A percentile compares a stretch with the other conserved stretches of the same genome.
Evolutionary conservation across 441 rosid genomes (phyloP).

Genomic region (Pelargonium australe): DNA sequence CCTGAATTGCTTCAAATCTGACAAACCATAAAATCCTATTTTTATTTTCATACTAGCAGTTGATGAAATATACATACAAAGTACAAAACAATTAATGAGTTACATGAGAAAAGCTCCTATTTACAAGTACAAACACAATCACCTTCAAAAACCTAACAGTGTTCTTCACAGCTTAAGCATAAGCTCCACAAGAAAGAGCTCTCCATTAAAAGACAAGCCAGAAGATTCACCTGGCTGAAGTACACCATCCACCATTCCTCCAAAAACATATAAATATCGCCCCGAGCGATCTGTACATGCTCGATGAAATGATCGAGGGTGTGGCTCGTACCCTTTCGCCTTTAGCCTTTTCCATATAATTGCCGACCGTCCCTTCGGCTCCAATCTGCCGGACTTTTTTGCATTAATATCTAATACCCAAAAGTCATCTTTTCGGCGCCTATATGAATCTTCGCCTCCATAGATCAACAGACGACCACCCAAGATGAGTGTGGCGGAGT

Average conservation of each 20-base stretch:
- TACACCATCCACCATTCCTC: slow-evolving; percentile 81
- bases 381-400: slow-evolving; percentile 28
- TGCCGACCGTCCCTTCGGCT: slow-evolving; percentile 27
- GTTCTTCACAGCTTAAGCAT: slow-evolving; percentile 34
- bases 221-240: slow-evolving; percentile 45
- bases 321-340: slow-evolving; percentile 46
- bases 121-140: background rate
- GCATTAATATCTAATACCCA: slow-evolving; percentile 66
- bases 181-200: slow-evolving; percentile 68
- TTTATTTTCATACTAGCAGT: background rate
- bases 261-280: slow-evolving; percentile 59
- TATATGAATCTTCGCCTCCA: slow-evolving; percentile 83
- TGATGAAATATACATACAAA: background rate
- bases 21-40: background rate
- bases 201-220: slow-evolving; percentile 66
- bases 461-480: slow-evolving; percentile 70
- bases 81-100: background rate
- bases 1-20: background rate
- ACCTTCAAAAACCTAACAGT: background rate
- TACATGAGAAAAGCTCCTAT: background rate
- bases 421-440: slow-evolving; percentile 75
- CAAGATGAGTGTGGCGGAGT: slow-evolving; percentile 63
- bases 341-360: slow-evolving; percentile 62
- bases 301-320: slow-evolving; percentile 68
- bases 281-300: slow-evolving; percentile 75